A percentile compares a stretch with the other conserved stretches of the same genome.
phyloP scores from a whole-genome alignment of 164 flowering plant species.

The Chimonanthus salicifolius region DNA sequence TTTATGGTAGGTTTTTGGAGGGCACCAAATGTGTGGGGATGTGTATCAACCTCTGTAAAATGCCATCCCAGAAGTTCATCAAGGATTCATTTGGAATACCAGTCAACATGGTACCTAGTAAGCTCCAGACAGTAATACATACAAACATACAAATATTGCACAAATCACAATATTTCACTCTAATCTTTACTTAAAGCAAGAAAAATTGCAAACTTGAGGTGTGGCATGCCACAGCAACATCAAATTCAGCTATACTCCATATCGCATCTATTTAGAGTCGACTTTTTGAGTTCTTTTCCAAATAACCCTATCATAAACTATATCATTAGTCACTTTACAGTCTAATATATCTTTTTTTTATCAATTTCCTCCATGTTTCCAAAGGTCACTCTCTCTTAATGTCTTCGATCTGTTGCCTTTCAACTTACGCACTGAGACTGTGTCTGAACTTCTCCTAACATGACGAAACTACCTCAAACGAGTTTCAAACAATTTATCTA shows the following conservation, averaged over 20 bases:
- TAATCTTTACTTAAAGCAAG: background rate
- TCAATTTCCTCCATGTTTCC: no score
- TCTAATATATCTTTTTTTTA: no score
- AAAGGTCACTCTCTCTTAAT: no score
- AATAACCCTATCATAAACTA: no score
- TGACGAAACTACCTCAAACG: no score
- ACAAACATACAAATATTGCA: background rate
- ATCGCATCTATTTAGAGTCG: no score
- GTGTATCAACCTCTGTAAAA: slow-evolving; percentile 85
- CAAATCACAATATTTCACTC: background rate
- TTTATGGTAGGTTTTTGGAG: slow-evolving; percentile 60
- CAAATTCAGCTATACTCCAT: background rate
- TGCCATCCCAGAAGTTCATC: slow-evolving; percentile 75
- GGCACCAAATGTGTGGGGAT: slow-evolving; percentile 76
- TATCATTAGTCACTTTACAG: no score
- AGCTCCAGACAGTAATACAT: slow-evolving; percentile 15
- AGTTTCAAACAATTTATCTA: no score
- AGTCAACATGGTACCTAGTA: slow-evolving; percentile 89
- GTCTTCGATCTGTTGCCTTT: no score
- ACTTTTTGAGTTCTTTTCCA: no score
- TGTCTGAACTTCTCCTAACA: no score
- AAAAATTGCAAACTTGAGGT: background rate
- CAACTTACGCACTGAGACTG: no score
- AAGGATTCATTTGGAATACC: slow-evolving; percentile 83
- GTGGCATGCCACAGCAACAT: background rate